These are phyloP conservation scores for Brassica balearica DNA, from an alignment of 441 rosid species.

Conservation along the genomic window DNA sequence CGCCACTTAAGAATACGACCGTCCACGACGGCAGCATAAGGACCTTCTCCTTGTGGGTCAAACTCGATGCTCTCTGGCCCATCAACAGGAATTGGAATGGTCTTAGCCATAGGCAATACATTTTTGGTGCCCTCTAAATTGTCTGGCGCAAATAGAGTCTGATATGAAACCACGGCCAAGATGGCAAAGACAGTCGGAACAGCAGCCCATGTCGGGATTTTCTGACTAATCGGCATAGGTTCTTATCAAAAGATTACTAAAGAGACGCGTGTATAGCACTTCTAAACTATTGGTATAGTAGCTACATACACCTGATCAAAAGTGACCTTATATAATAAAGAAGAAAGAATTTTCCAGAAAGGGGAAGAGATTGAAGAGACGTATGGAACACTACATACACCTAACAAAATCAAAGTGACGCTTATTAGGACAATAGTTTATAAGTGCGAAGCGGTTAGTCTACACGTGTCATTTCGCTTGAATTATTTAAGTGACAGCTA, in stretches of 20 bases:
- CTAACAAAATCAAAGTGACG: background rate
- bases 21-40: constrained; percentile 68
- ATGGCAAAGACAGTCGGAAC: constrained; percentile 18
- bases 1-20: constrained; percentile 76
- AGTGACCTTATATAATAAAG: too few species aligned
- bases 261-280: constrained; percentile 6
- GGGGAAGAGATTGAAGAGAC: background rate
- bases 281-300: background rate
- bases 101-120: constrained; percentile 37
- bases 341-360: too few species aligned
- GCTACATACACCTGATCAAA: too few species aligned
- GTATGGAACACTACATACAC: background rate
- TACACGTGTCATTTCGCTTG: background rate
- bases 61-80: constrained; percentile 86
- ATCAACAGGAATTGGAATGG: constrained; percentile 49
- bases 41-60: constrained; percentile 68
- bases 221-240: constrained; percentile 24
- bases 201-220: constrained; percentile 15
- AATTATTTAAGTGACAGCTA: too few species aligned
- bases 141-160: background rate
- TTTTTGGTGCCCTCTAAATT: constrained; percentile 32
- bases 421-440: background rate
- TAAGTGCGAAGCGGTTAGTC: background rate
- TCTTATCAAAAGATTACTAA: background rate
- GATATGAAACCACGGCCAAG: constrained; percentile 19